phyloP scores from a whole-genome alignment of 1,139 yeast genomes.

The Hyphopichia buzzinii region DNA sequence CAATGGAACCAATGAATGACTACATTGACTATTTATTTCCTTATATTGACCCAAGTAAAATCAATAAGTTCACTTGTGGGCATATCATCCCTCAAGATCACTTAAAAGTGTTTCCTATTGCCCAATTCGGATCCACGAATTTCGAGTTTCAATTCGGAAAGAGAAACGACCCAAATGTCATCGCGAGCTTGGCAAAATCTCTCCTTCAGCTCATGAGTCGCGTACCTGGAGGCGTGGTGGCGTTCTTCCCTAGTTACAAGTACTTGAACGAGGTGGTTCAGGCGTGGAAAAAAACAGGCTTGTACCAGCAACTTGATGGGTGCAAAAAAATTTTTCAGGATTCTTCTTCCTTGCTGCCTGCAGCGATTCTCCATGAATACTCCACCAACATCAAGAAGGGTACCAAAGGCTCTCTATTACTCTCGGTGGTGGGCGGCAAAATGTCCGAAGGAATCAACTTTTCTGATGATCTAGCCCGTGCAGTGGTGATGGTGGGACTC shows the following conservation, averaged over 20 bases:
- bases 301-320: constrained; percentile 30
- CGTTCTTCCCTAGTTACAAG: constrained; percentile 82
- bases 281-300: constrained; percentile 47
- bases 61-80: constrained; percentile 68
- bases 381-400: constrained; percentile 27
- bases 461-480: constrained; percentile 81
- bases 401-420: constrained; percentile 58
- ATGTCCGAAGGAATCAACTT: constrained; percentile 95
- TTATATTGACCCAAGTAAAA: constrained; percentile 32
- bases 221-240: constrained; percentile 75
- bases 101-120: constrained; percentile 58
- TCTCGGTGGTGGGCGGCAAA: constrained; percentile 92
- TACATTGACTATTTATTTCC: constrained; percentile 69
- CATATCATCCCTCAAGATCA: constrained; percentile 79
- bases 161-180: constrained; percentile 47
- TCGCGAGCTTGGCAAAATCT: constrained; percentile 52
- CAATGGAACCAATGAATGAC: constrained; percentile 89
- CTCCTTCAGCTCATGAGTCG: constrained; percentile 39
- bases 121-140: constrained; percentile 16
- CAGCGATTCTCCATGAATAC: constrained; percentile 50
- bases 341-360: constrained; percentile 31
- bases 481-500: constrained; percentile 82
- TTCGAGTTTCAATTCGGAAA: constrained; percentile 72
- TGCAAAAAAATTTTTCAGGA: constrained; percentile 48
- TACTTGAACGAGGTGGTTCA: constrained; percentile 53